Evolutionary conservation across 2,329 filamentous ascomycete genomes (phyloP), one percentile per base, ranked within the genome.

Genomic region (Tetracladium maxilliforme): DNA sequence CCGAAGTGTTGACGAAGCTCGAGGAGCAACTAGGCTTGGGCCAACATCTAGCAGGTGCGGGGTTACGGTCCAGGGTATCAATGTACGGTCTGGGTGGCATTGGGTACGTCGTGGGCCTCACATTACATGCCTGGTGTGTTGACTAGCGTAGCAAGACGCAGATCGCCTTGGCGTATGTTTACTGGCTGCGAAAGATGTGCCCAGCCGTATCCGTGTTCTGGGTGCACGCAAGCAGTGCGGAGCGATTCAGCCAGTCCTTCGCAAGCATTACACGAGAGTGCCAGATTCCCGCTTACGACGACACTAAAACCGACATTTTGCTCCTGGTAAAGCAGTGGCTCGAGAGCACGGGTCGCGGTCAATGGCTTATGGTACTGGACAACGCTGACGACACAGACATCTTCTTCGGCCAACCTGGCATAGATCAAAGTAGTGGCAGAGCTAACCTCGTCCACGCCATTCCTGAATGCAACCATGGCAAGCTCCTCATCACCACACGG

Each of bases 311-410:
- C 1, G 45, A 58, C 26, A 25, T 52, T 3, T 52, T 45, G 20
- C 14, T 18, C 8, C 38, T 53, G 2, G 45, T 60, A 4, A 51
- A 50, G 19, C 22, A 19, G 5, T 36, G 33, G 8, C 30, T 60
- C 2, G 34, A 40, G n/a, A 29, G 18, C n/a, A 30, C 22, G 2
- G 39, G 43, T 2, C 30, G 30, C 2, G 44, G 48, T 6, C 39
- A 31, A 18, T 61, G 53, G 56, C 37, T 61, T 2, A 28, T 61
- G 20, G 38, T 62, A 19, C 25, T 61, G n/a, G 54, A 62, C 27
- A 61, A 58, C 24, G 51, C 49, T 9, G 52, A 61, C 27, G 50
- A 61, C 28, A 23, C 24, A 4, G 29, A 44, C 2, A 28, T 55
- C 3, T 27, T 52, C 1, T 39, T 44, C 19, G 33, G 33, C 13